Evolutionary conservation across 139 green algal genomes (phyloP).

Genomic region (Closterium sp.): DNA sequence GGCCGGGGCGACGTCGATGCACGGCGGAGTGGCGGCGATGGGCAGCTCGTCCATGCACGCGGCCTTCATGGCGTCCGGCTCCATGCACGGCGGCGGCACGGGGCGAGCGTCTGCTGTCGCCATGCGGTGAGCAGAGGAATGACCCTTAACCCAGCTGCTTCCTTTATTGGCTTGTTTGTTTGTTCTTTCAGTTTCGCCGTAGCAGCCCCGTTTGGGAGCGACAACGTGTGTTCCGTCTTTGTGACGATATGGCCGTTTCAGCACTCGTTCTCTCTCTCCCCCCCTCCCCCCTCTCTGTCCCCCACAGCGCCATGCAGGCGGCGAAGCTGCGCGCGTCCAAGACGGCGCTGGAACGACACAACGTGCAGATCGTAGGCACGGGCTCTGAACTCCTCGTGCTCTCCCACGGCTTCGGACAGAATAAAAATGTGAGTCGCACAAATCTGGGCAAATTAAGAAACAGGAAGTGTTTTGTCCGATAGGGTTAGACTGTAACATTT

Average conservation of each 20-base stretch:
- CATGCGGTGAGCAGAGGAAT: neutral
- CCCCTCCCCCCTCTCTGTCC: too few species aligned
- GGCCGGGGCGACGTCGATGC: neutral
- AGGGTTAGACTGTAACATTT: neutral
- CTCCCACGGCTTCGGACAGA: constrained; percentile 31
- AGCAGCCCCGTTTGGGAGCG: too few species aligned
- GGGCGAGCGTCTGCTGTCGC: neutral
- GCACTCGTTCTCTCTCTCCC: too few species aligned
- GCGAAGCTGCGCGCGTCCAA: neutral
- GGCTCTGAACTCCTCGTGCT: constrained; percentile 29
- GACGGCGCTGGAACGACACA: constrained; percentile 21
- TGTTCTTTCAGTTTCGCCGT: too few species aligned
- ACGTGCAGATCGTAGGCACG: constrained; percentile 16
- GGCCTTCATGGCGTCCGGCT: neutral
- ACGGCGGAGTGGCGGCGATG: neutral
- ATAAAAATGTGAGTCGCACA: constrained; percentile 2
- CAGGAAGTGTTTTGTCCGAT: neutral
- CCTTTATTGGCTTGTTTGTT: too few species aligned
- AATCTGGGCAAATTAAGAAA: neutral
- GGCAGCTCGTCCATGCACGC: neutral
- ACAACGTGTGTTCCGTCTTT: too few species aligned
- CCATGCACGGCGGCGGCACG: neutral
- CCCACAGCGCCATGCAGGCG: neutral
- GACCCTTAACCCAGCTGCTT: too few species aligned
- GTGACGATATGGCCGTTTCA: too few species aligned